phyloP scores from a whole-genome alignment of 2,329 filamentous ascomycete genomes.

The Fusarium sp. region DNA sequence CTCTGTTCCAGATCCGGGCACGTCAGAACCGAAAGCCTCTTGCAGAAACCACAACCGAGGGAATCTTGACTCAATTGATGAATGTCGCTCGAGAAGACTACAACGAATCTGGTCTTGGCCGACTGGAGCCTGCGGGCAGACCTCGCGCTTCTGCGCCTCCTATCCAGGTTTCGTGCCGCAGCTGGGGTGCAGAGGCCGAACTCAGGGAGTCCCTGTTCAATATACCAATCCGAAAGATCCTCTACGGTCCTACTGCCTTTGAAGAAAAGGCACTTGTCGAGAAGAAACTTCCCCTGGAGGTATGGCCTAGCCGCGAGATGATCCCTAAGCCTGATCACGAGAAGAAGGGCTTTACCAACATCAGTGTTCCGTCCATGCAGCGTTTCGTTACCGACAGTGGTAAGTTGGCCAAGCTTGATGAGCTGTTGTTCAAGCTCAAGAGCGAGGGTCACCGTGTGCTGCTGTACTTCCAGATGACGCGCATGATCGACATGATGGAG shows the following conservation, averaged over 20 bases:
- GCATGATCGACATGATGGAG: slow-evolving; percentile 99
- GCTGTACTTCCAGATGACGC: slow-evolving; percentile 99
- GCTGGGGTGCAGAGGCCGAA: slow-evolving; percentile 71
- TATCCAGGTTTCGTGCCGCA: slow-evolving; percentile 80
- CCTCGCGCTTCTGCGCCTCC: slow-evolving; percentile 87
- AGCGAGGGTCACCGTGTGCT: slow-evolving; percentile 91
- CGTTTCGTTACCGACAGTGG: slow-evolving; percentile 98
- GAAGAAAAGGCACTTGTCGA: slow-evolving; percentile 80
- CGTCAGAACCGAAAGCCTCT: slow-evolving; percentile 73
- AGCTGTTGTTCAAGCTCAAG: slow-evolving; percentile 88
- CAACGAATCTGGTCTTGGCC: slow-evolving; percentile 73
- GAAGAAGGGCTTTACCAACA: slow-evolving; percentile 87
- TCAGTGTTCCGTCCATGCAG: slow-evolving; percentile 93
- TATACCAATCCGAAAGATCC: slow-evolving; percentile 72
- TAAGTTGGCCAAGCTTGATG: slow-evolving; percentile 91
- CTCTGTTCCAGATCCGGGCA: slow-evolving; percentile 82
- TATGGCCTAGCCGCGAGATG: slow-evolving; percentile 70
- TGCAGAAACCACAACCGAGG: slow-evolving; percentile 74
- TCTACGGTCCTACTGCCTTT: slow-evolving; percentile 72
- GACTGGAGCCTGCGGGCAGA: slow-evolving; percentile 82
- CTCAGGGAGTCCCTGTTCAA: slow-evolving; percentile 83
- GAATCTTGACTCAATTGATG: slow-evolving; percentile 77
- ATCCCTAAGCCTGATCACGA: slow-evolving; percentile 82
- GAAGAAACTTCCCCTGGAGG: slow-evolving; percentile 71
- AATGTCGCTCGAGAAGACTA: slow-evolving; percentile 77